Evolutionary conservation across 306 rosid species (phyloP), one percentile per base, ranked within the genome.

Genomic region (Dryas drummondii): DNA sequence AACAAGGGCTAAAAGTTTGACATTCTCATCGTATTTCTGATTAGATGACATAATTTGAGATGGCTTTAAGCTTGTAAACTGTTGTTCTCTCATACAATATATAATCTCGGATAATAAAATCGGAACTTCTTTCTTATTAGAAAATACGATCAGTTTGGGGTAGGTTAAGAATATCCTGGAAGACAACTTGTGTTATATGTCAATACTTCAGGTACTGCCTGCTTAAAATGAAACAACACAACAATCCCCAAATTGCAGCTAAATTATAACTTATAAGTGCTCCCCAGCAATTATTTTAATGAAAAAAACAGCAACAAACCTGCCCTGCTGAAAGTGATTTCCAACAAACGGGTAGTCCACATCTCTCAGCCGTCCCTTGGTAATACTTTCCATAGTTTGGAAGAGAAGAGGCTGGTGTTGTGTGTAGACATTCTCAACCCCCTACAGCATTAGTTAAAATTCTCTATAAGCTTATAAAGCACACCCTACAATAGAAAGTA

Each of bases 261-360:
- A 65, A 17, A 65, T 26, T 44, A 14, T 11, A 32, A 49, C 40
- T 16, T 54, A 32, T n/a, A 26, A 19, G 54, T 37, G 11, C 26
- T 60, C 32, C 13, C 4, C 2, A 4, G 37, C 44, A 27, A 71
- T 19, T 17, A 41, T 27, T 45, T 62, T 19, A n/a, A 19, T 13
- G n/a, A 62, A 47, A 37, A 58, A 13, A 22, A 45, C 11, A 69
- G 82, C 67, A 82, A 87, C 93, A 82, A 60, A 94, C 99, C 97
- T 94, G 87, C 86, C 97, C 85, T 92, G 97, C 86, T 94, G 99
- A 80, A 84, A 94, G 81, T 94, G 99, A 82, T 94, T 92, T 75
- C 97, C 97, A 77, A 86, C 66, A 80, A 62, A 86, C 14, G 97
- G 99, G 83, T 92, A 94, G 81, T 94, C 99, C 63, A 86, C 85